Evolutionary conservation across 1,284 basidiomycete genomes (phyloP).

Genomic region (Paramarasmius palmivorus): DNA sequence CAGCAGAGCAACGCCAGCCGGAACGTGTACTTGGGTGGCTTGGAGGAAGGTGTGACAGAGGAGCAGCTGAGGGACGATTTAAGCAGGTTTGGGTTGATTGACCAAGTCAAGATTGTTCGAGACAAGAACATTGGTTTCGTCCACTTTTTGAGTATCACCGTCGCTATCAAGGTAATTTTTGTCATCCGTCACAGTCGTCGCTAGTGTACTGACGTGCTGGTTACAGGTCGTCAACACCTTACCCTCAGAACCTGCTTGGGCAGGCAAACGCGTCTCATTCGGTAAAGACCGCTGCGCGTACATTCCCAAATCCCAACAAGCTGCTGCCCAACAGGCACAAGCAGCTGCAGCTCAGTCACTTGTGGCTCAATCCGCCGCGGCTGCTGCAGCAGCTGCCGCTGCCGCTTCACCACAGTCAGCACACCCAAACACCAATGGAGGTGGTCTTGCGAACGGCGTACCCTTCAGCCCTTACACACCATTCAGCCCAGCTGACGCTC

Average conservation of each 20-base stretch:
- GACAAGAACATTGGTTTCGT: conserved; percentile 98
- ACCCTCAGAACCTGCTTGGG: conserved; percentile 86
- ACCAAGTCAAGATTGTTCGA: conserved; percentile 96
- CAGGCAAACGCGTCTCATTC: conserved; percentile 93
- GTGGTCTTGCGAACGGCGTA: conserved; percentile 23
- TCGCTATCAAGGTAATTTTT: conserved; percentile 88
- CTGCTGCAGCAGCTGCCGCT: conserved; percentile 30
- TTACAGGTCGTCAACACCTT: conserved; percentile 86
- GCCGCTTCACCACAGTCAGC: conserved; percentile 17
- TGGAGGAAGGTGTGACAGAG: conserved; percentile 85
- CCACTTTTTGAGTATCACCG: conserved; percentile 91
- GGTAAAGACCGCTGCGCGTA: conserved; percentile 96
- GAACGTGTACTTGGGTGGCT: conserved; percentile 91
- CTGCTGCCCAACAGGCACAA: conserved; percentile 78
- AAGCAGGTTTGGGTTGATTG: conserved; percentile 89
- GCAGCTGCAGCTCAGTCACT: conserved; percentile 81
- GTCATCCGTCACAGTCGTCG: too few species aligned
- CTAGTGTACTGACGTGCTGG: too few species aligned
- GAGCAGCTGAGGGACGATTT: conserved; percentile 87
- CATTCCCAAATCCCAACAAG: conserved; percentile 88
- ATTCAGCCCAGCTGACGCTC: conserved; percentile 45
- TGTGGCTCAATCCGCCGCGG: conserved; percentile 58
- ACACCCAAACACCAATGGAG: neutral
- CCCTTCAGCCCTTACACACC: conserved; percentile 62
- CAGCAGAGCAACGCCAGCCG: conserved; percentile 88